phyloP scores from a whole-genome alignment of 2,329 filamentous ascomycete species.

The Drechslerella dactyloides region DNA sequence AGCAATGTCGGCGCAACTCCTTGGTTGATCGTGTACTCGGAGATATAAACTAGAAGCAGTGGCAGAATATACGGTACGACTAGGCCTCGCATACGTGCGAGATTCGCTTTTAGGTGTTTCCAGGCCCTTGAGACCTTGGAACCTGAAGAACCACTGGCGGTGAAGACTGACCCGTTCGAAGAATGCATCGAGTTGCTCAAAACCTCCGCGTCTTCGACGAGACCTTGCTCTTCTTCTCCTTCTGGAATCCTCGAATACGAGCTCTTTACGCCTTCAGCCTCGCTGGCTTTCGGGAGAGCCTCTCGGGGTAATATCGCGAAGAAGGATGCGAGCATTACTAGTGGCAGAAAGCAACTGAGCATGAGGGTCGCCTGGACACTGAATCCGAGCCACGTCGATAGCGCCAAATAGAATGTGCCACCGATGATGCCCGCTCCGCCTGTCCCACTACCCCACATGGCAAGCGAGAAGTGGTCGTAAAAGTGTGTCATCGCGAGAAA shows the following conservation, averaged over 20 bases:
- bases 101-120: conserved; percentile 61
- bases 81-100: conserved; percentile 72
- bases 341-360: conserved; percentile 77
- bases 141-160: neutral
- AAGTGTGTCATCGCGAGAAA: conserved; percentile 92
- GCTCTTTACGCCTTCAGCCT: conserved; percentile 58
- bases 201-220: conserved; percentile 35
- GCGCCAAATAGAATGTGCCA: conserved; percentile 82
- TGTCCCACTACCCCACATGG: conserved; percentile 90
- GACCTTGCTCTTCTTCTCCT: conserved; percentile 53
- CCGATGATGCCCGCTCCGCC: conserved; percentile 87
- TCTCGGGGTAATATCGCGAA: conserved; percentile 77
- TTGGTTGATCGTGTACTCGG: conserved; percentile 97
- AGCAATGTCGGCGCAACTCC: conserved; percentile 87
- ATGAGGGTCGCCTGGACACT: conserved; percentile 76
- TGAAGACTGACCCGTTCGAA: conserved; percentile 31
- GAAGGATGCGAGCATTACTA: conserved; percentile 83
- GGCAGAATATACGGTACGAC: conserved; percentile 88
- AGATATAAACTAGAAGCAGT: conserved; percentile 87
- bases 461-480: conserved; percentile 85
- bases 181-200: conserved; percentile 24
- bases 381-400: conserved; percentile 80
- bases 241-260: conserved; percentile 58
- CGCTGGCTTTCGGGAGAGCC: conserved; percentile 61
- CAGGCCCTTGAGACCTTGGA: conserved; percentile 52